Conservation (phyloP, 257 asterid species). For the Parsonsia alboflavescens region DNA sequence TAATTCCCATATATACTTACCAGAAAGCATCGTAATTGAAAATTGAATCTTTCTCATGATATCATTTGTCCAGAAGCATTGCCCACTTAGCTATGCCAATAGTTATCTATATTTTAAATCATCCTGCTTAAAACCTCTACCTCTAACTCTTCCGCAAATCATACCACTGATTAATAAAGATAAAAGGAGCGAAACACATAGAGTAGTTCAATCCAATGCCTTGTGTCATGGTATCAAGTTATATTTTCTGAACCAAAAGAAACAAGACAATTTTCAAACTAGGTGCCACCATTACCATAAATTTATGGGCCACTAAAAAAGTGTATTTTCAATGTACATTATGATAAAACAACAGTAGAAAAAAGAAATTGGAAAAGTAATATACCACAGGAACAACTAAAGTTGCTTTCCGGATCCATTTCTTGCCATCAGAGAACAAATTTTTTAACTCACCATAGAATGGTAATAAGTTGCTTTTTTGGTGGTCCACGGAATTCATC, state of each 20-base stretch:
- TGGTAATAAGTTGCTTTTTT: conserved; percentile 45
- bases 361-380: not conserved
- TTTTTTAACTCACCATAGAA: conserved; percentile 45
- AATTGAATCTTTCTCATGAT: not conserved
- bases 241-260: not conserved
- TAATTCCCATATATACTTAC: not conserved
- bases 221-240: not conserved
- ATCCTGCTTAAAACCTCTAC: not conserved
- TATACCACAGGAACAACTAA: not conserved
- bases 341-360: not conserved
- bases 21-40: not conserved
- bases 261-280: not conserved
- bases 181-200: not conserved
- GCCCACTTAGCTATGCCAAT: not conserved
- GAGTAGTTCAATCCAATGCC: not conserved
- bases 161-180: not conserved
- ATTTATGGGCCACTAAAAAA: not conserved
- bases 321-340: not conserved
- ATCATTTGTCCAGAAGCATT: not conserved
- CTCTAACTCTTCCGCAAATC: not conserved
- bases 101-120: not conserved
- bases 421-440: conserved; percentile 1
- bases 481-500: conserved; percentile 82
- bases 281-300: not conserved
- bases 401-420: not conserved